These are phyloP conservation scores for Leccinum disarticulatum DNA, from an alignment of 768 basidiomycete genomes.

Conservation along the genomic window DNA sequence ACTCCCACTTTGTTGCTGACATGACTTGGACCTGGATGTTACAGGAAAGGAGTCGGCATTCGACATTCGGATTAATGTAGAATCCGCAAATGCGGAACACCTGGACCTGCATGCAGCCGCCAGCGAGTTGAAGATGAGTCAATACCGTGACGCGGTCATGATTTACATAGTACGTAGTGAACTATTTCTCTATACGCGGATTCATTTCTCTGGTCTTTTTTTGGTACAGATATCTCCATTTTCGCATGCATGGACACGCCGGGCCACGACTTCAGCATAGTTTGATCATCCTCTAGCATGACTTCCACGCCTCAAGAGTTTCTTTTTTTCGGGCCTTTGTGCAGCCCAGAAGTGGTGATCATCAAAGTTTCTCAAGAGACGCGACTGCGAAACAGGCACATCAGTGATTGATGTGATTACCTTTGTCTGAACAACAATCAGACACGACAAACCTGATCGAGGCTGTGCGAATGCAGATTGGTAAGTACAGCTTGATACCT, in stretches of 20 bases:
- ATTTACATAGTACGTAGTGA: constrained; percentile 20
- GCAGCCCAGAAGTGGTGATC: constrained; percentile 24
- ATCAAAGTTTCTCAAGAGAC: constrained; percentile 12
- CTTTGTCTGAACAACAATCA: constrained; percentile 11
- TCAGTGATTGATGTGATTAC: constrained; percentile 19
- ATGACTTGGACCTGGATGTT: constrained; percentile 1
- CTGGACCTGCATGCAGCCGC: background rate
- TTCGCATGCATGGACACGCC: constrained; percentile 40
- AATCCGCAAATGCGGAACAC: background rate
- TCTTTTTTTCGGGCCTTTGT: constrained; percentile 46
- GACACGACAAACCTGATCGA: constrained; percentile 19
- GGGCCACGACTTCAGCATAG: constrained; percentile 31
- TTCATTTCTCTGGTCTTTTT: constrained; percentile 6
- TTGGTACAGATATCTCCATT: constrained; percentile 30
- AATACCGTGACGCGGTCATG: constrained; percentile 24
- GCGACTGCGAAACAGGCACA: constrained; percentile 20
- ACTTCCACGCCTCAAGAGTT: constrained; percentile 30
- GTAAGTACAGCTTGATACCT: constrained; percentile 9
- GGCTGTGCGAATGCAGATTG: constrained; percentile 19
- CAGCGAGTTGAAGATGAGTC: constrained; percentile 24
- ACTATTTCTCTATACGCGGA: background rate
- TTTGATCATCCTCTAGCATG: constrained; percentile 35
- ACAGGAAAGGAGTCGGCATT: constrained; percentile 1
- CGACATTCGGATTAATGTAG: background rate
- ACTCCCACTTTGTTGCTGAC: background rate